A percentile compares a stretch with the other conserved stretches of the same genome.
phyloP scores from a whole-genome alignment of 1,284 basidiomycete genomes.

The Ustilago esculenta region DNA sequence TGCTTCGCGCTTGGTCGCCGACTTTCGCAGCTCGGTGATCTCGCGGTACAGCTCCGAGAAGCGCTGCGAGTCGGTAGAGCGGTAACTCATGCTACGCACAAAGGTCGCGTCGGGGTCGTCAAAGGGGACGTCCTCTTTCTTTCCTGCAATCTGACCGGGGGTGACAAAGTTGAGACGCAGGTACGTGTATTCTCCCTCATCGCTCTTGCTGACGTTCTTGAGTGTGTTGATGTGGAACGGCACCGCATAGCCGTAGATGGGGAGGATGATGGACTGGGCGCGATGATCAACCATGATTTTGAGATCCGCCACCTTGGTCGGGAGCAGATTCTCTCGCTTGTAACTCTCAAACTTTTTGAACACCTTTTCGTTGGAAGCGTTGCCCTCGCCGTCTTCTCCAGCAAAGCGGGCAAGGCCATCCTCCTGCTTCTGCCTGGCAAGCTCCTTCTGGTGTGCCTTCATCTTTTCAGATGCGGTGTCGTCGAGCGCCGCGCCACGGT shows the following conservation, averaged over 20 bases:
- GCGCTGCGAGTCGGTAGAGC: constrained; percentile 86
- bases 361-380: constrained; percentile 74
- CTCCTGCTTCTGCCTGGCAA: constrained; percentile 81
- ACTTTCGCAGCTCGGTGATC: constrained; percentile 95
- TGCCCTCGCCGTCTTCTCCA: constrained; percentile 69
- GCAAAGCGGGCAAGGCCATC: constrained; percentile 87
- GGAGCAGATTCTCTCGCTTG: constrained; percentile 89
- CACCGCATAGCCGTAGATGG: constrained; percentile 93
- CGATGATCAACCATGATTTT: constrained; percentile 92
- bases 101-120: constrained; percentile 97
- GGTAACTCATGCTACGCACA: constrained; percentile 92
- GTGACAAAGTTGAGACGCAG: constrained; percentile 98
- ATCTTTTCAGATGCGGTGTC: constrained; percentile 78
- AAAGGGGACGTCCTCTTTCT: constrained; percentile 99
- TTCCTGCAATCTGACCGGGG: constrained; percentile 94
- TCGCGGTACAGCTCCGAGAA: constrained; percentile 89
- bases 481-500: constrained; percentile 81
- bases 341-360: constrained; percentile 98
- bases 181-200: constrained; percentile 93
- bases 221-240: constrained; percentile 99
- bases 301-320: constrained; percentile 69
- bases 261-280: constrained; percentile 86
- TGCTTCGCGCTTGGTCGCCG: constrained; percentile 94
- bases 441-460: constrained; percentile 85
- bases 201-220: constrained; percentile 96